phyloP scores from a whole-genome alignment of 192 early-diverging fungal species.

The Diversispora eburnea region DNA sequence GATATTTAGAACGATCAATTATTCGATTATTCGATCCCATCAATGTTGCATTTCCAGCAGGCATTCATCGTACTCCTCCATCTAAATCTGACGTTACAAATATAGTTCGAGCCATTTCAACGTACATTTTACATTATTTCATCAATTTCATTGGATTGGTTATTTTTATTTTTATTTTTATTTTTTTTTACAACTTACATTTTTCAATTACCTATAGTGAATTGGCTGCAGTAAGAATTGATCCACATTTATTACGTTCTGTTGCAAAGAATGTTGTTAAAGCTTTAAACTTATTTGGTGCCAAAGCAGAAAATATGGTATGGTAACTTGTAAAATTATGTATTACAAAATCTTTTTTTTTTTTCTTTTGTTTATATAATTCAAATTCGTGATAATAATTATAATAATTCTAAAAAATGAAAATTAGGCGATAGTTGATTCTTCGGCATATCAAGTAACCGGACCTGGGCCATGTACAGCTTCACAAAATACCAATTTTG shows the following conservation, averaged over 20 bases:
- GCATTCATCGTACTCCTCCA: slow-evolving; percentile 36
- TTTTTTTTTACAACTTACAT: background rate
- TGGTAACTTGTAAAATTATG: background rate
- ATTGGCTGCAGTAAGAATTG: slow-evolving; percentile 63
- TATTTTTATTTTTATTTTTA: no score
- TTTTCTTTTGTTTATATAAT: background rate
- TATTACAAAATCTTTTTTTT: background rate
- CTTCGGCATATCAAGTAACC: slow-evolving; percentile 37
- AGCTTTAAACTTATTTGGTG: slow-evolving; percentile 56
- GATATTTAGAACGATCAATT: slow-evolving; percentile 54
- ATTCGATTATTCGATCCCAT: slow-evolving; percentile 62
- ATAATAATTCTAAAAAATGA: background rate
- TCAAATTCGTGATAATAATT: no score
- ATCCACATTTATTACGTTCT: slow-evolving; percentile 44
- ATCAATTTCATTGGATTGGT: background rate
- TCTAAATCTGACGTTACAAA: slow-evolving; percentile 53
- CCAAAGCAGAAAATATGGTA: slow-evolving; percentile 58
- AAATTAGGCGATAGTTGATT: slow-evolving; percentile 33
- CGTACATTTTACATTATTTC: slow-evolving; percentile 34
- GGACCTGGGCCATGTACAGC: slow-evolving; percentile 39
- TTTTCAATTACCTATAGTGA: slow-evolving; percentile 45
- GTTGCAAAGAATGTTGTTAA: slow-evolving; percentile 56
- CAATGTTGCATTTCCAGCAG: slow-evolving; percentile 55
- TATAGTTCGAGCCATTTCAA: slow-evolving; percentile 52
- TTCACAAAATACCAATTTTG: slow-evolving; percentile 54